Percentiles rank a stretch among this genome's conserved stretches.
phyloP scores from a whole-genome alignment of 1,139 yeast genomes.

The Yamadazyma mexicana region DNA sequence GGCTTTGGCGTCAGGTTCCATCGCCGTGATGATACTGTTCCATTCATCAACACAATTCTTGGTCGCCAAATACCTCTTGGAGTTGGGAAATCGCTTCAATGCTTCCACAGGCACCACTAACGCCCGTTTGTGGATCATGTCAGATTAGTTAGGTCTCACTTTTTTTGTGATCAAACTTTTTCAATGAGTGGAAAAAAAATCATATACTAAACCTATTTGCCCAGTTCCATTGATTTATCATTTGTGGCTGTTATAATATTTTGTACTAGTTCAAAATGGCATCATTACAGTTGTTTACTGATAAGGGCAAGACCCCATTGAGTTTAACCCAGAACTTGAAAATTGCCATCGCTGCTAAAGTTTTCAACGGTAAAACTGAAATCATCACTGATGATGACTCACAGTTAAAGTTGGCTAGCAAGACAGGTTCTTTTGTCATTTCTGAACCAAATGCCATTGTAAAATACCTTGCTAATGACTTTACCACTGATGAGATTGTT shows the following conservation, averaged over 20 bases:
- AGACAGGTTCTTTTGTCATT: conserved; percentile 48
- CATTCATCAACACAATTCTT: conserved; percentile 4
- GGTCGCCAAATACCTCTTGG: neutral
- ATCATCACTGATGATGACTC: conserved; percentile 34
- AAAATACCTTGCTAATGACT: conserved; percentile 59
- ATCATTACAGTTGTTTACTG: conserved; percentile 37
- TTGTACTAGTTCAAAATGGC: no score
- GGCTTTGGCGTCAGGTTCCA: neutral
- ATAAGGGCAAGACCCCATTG: conserved; percentile 35
- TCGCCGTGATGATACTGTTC: conserved; percentile 11
- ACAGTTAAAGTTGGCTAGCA: conserved; percentile 33
- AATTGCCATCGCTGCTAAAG: conserved; percentile 53
- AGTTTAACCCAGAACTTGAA: conserved; percentile 61
- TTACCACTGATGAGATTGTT: conserved; percentile 25
- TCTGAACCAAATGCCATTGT: conserved; percentile 84
- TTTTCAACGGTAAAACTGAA: conserved; percentile 30
- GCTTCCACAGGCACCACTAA: neutral
- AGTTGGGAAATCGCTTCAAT: neutral
- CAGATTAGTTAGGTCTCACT: neutral
- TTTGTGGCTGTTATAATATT: no score
- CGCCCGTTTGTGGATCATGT: neutral
- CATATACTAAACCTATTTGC: neutral
- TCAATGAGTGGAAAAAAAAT: neutral
- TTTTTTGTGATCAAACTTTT: neutral
- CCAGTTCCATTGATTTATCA: neutral